phyloP scores from a whole-genome alignment of 2,329 filamentous ascomycete species.

The Paecilomyces sp. region DNA sequence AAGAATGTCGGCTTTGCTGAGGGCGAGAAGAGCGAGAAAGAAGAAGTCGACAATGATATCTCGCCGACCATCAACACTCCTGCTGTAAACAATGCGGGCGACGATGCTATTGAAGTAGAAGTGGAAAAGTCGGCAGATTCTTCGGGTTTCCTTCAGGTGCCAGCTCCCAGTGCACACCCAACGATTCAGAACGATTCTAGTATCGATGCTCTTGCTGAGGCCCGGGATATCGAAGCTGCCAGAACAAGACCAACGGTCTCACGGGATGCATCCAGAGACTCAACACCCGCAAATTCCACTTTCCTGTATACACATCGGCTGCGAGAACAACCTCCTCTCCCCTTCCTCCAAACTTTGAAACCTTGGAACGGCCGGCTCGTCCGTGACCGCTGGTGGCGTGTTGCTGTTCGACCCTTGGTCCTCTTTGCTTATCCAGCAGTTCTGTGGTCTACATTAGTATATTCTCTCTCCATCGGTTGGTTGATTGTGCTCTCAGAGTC shows the following conservation, averaged over 20 bases:
- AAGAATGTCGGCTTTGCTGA: conserved; percentile 53
- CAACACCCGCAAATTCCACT: conserved; percentile 17
- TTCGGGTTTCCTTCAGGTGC: conserved; percentile 7
- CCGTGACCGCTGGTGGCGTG: conserved; percentile 71
- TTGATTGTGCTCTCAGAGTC: conserved; percentile 90
- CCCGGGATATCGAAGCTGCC: conserved; percentile 22
- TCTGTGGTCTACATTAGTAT: conserved; percentile 79
- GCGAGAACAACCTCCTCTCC: conserved; percentile 58
- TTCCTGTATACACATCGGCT: conserved; percentile 63
- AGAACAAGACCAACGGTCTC: conserved; percentile 16
- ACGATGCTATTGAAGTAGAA: background rate
- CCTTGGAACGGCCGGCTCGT: conserved; percentile 73
- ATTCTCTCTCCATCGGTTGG: conserved; percentile 87
- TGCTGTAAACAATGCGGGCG: background rate
- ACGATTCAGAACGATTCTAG: conserved; percentile 1
- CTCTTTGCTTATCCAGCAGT: conserved; percentile 83
- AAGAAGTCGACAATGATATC: conserved; percentile 3
- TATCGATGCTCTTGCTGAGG: background rate
- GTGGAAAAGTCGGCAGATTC: conserved; percentile 8
- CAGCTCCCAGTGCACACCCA: conserved; percentile 4
- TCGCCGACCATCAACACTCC: background rate
- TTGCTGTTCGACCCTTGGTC: conserved; percentile 72
- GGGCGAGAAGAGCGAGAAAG: conserved; percentile 17
- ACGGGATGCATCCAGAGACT: conserved; percentile 25
- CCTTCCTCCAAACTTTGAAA: conserved; percentile 66